Evolutionary conservation across 768 basidiomycete genomes (phyloP).

Genomic region (Tephrocybe rancida): DNA sequence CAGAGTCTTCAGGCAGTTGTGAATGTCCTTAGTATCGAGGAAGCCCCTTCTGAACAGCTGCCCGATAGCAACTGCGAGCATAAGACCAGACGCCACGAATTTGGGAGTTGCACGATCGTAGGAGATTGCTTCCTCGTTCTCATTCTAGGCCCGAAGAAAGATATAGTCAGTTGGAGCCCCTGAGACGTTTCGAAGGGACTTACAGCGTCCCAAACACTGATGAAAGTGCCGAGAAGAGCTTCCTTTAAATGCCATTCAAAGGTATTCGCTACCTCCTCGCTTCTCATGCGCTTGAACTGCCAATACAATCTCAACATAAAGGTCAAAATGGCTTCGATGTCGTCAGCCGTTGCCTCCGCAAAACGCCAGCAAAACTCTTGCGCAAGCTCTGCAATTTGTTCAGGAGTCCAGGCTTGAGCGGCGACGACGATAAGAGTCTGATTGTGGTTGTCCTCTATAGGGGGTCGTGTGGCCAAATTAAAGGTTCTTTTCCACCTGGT

Average conservation of each 20-base stretch:
- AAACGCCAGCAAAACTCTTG: constrained; percentile 20
- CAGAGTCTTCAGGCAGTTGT: constrained; percentile 13
- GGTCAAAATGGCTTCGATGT: constrained; percentile 4
- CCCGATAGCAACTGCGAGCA: constrained; percentile 16
- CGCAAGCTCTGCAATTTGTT: constrained; percentile 18
- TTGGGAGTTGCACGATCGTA: constrained; percentile 4
- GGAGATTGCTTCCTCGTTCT: constrained; percentile 17
- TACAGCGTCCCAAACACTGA: constrained; percentile 24
- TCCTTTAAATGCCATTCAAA: constrained; percentile 22
- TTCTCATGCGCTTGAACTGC: constrained; percentile 14
- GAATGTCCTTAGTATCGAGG: constrained; percentile 15
- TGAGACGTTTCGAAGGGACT: background rate
- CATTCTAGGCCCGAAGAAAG: constrained; percentile 2
- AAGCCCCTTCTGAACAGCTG: constrained; percentile 12
- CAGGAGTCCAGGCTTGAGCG: constrained; percentile 13
- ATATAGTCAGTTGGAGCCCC: background rate
- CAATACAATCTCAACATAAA: constrained; percentile 13
- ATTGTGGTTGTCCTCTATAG: constrained; percentile 9
- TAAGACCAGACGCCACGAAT: constrained; percentile 7
- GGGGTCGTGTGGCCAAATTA: constrained; percentile 4
- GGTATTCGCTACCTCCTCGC: constrained; percentile 9
- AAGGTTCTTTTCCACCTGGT: constrained; percentile 18
- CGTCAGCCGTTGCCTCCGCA: constrained; percentile 10
- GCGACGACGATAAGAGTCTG: constrained; percentile 15
- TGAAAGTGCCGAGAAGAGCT: constrained; percentile 17